Conservation (phyloP, 2,329 filamentous ascomycete genomes). For the Trichophyton schoenleinii region DNA sequence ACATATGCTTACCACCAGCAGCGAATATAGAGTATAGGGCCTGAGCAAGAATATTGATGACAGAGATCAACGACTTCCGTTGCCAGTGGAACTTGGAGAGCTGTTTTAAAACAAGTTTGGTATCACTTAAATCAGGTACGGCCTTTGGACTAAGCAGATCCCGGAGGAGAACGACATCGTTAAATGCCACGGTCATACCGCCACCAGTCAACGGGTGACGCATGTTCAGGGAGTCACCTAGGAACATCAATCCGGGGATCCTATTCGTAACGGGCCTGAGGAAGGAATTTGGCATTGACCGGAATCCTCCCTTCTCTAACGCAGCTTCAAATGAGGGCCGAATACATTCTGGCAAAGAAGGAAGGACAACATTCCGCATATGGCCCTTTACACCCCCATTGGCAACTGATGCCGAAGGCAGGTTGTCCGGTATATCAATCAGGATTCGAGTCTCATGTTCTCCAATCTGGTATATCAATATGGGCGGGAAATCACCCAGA, state of each 20-base stretch:
- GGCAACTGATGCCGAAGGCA: constrained; percentile 58
- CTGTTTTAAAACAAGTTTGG: constrained; percentile 50
- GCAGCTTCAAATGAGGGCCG: constrained; percentile 63
- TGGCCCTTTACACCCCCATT: constrained; percentile 77
- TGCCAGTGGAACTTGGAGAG: constrained; percentile 74
- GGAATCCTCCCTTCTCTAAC: constrained; percentile 63
- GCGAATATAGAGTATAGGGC: constrained; percentile 87
- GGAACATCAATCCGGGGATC: constrained; percentile 59
- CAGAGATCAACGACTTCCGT: constrained; percentile 66
- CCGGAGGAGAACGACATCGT: constrained; percentile 70
- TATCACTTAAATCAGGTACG: constrained; percentile 59
- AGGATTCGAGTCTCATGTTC: constrained; percentile 84
- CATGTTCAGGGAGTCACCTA: constrained; percentile 98
- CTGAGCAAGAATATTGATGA: constrained; percentile 96
- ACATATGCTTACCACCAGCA: constrained; percentile 46
- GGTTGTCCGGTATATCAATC: constrained; percentile 70
- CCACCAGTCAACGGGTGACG: constrained; percentile 94
- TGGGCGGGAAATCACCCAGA: constrained; percentile 62
- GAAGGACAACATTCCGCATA: constrained; percentile 65
- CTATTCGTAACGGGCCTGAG: constrained; percentile 66
- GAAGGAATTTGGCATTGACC: constrained; percentile 93
- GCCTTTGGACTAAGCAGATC: constrained; percentile 57
- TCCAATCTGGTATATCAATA: constrained; percentile 94
- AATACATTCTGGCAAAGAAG: constrained; percentile 58
- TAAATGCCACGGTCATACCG: constrained; percentile 95